Conservation (phyloP, 1,284 basidiomycete genomes). For the Pyrrhoderma noxium region DNA sequence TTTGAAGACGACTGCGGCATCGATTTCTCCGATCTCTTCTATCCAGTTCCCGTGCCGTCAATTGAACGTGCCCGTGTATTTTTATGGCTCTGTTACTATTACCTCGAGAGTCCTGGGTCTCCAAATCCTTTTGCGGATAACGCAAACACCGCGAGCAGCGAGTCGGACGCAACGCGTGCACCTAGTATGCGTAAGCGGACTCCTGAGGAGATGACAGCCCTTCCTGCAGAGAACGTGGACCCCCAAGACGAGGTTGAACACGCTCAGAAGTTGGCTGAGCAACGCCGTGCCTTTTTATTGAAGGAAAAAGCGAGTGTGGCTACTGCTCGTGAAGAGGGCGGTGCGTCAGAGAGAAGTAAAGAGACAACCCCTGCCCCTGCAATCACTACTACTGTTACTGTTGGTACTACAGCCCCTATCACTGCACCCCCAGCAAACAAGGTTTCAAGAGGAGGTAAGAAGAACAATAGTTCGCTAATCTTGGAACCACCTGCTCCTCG, state of each 20-base stretch:
- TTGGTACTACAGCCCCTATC: not conserved
- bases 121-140: slow-evolving; percentile 26
- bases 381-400: not conserved
- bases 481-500: too few species aligned
- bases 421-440: too few species aligned
- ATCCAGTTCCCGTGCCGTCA: slow-evolving; percentile 51
- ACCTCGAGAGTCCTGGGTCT: slow-evolving; percentile 36
- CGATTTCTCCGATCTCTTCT: slow-evolving; percentile 64
- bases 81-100: slow-evolving; percentile 55
- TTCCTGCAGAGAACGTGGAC: slow-evolving; percentile 56
- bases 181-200: slow-evolving; percentile 3
- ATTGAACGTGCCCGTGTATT: slow-evolving; percentile 59
- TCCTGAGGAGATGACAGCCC: not conserved
- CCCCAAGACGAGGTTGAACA: slow-evolving; percentile 58
- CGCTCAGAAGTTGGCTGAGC: slow-evolving; percentile 58
- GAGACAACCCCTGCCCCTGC: slow-evolving; percentile 8
- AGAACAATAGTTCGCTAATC: too few species aligned
- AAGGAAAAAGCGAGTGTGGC: slow-evolving; percentile 1
- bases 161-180: not conserved
- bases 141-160: not conserved
- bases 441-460: too few species aligned
- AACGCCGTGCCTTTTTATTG: slow-evolving; percentile 51
- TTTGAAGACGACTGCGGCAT: slow-evolving; percentile 40
- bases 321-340: not conserved
- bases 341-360: not conserved